Base-by-base conservation (phyloP, 257 asterid genomes). In the Solanum ossicruentum region DNA sequence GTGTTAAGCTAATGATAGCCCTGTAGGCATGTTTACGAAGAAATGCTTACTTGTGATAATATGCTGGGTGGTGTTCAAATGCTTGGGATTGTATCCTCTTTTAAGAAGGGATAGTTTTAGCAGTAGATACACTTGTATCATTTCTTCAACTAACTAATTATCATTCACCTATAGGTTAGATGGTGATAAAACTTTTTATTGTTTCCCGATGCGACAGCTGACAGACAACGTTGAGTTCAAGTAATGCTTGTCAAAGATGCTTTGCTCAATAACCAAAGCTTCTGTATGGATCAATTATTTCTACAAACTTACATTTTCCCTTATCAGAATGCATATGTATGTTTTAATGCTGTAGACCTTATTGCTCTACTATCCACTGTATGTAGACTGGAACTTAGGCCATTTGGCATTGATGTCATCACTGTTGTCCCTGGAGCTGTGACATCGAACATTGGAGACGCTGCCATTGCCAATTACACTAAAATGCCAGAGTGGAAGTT, bases 401-500 rank as follows among this genome's bases (percentile, higher is more conserved):
- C 93, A 6, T 88, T 91, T 78, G 92, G 92, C 58, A 95, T 96
- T 49, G 88, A 96, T 72, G 99, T 94, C 80, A 90, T 95, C 56
- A 89, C 86, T 57, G 87, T 94, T 41, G 98, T 93, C 7, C 99
- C 99, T 3, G 98, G 99, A 79, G 97, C 97, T 28, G 91, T 96
- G 83, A 90, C 83, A 84, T 96, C 98, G 0, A 95, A 93, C 54
- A 84, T 96, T 85, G 98, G 96, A 81, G 88, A 88, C 63, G 87
- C 98, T 15, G 98, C 97, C 32, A 20, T 90, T 32, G 87, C 90
- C 8, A 84, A 11, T 65, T 91, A 92, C 90, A 88, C 26, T 39
- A 84, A 81, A 81, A 93, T 93, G 99, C 99, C 99, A 1, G 98
- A 95, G 72, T 96, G 97, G 98, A 93, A 95, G 87, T 79, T 93